Conservation (phyloP, 192 early-diverging fungal species). For the Mortierella antarctica region DNA sequence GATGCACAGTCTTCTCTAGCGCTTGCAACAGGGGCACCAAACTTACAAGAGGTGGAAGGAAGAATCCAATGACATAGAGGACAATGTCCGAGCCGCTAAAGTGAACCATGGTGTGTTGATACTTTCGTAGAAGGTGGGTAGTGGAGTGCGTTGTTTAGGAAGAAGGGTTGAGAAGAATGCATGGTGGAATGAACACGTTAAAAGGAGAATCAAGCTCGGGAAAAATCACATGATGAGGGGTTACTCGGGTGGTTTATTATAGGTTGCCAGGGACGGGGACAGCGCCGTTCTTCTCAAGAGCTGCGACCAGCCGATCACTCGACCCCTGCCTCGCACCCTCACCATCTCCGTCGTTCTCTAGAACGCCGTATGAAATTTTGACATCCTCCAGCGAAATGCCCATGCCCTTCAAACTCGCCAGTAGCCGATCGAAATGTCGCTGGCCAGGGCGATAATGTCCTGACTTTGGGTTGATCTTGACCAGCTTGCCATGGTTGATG, state of each 20-base stretch:
- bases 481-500: constrained; percentile 36
- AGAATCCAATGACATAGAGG: constrained; percentile 62
- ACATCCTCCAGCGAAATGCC: constrained; percentile 38
- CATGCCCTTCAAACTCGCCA: constrained; percentile 20
- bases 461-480: constrained; percentile 58
- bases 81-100: constrained; percentile 59
- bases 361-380: constrained; percentile 29
- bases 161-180: constrained; percentile 4
- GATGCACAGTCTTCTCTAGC: neutral
- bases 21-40: neutral
- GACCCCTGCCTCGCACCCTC: neutral
- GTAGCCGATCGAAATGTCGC: constrained; percentile 48
- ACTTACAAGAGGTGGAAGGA: constrained; percentile 58
- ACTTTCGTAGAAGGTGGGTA: neutral
- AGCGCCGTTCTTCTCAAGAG: constrained; percentile 1
- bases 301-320: constrained; percentile 1
- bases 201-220: neutral
- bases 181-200: neutral
- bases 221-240: neutral
- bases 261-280: neutral
- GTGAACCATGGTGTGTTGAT: constrained; percentile 24
- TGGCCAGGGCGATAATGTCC: constrained; percentile 56
- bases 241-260: neutral
- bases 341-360: constrained; percentile 3
- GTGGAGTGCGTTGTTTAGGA: neutral